Evolutionary conservation across 2,329 filamentous ascomycete genomes (phyloP).

Genomic region (Aschersonia sp.): DNA sequence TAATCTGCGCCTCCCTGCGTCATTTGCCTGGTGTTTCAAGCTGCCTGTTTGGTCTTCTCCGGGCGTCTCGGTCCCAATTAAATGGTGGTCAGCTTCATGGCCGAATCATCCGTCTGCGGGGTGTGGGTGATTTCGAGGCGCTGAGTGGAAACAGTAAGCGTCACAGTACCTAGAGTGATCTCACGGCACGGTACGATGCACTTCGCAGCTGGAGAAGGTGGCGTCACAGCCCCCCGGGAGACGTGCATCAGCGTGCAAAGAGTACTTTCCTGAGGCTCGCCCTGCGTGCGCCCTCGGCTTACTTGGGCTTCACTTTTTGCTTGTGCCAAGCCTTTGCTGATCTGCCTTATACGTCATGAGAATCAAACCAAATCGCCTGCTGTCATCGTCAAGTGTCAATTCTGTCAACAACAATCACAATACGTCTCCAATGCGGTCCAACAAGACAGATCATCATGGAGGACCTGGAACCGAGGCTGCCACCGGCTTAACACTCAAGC

Average conservation of each 20-base stretch:
- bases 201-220: neutral
- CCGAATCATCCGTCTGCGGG: neutral
- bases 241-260: neutral
- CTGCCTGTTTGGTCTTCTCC: neutral
- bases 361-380: slow-evolving; percentile 40
- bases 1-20: no score
- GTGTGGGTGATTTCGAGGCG: no score
- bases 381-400: slow-evolving; percentile 21
- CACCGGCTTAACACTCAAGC: slow-evolving; percentile 34
- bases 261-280: neutral
- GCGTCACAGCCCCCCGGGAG: neutral
- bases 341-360: slow-evolving; percentile 27
- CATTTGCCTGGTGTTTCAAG: no score
- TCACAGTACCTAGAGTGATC: no score
- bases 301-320: slow-evolving; percentile 5
- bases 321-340: neutral
- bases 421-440: slow-evolving; percentile 26
- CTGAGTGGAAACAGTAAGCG: no score
- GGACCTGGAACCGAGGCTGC: slow-evolving; percentile 18
- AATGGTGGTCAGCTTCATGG: neutral
- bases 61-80: neutral
- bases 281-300: slow-evolving; percentile 2
- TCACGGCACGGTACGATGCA: no score
- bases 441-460: slow-evolving; percentile 20
- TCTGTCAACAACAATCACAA: slow-evolving; percentile 22